Evolutionary conservation across 139 green algal species (phyloP).

Genomic region (Nannochloris sp.): DNA sequence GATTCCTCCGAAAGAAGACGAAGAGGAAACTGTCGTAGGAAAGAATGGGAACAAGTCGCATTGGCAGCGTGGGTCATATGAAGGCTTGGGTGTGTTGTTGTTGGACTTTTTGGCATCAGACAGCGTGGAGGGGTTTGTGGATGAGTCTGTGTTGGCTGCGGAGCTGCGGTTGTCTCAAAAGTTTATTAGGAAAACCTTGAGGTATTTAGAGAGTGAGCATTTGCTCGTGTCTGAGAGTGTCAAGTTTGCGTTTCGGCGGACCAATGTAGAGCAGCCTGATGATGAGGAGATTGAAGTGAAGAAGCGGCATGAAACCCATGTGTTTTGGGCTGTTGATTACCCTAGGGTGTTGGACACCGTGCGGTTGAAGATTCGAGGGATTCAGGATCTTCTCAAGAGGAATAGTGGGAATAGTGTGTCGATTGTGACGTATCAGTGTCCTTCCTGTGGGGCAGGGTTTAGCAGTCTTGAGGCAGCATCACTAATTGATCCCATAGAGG

Average conservation of each 20-base stretch:
- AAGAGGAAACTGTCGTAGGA: neutral
- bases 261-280: conserved; percentile 16
- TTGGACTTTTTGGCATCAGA: conserved; percentile 19
- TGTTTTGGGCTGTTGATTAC: conserved; percentile 22
- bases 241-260: conserved; percentile 8
- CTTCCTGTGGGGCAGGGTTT: conserved; percentile 15
- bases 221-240: conserved; percentile 15
- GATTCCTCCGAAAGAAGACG: neutral
- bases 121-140: conserved; percentile 20
- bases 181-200: conserved; percentile 20
- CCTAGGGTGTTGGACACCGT: conserved; percentile 19
- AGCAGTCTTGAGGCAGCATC: conserved; percentile 16
- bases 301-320: conserved; percentile 20
- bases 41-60: neutral
- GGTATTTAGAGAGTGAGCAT: conserved; percentile 25
- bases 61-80: conserved; percentile 13
- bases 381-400: conserved; percentile 12
- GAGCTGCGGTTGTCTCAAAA: conserved; percentile 17
- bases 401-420: conserved; percentile 13
- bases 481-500: conserved; percentile 17
- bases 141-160: conserved; percentile 6
- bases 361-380: conserved; percentile 18
- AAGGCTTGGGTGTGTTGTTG: conserved; percentile 20
- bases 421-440: conserved; percentile 23
- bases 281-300: conserved; percentile 16